Conservation (phyloP, 192 early-diverging fungal species). For the Phycomyces blakesleeanus region DNA sequence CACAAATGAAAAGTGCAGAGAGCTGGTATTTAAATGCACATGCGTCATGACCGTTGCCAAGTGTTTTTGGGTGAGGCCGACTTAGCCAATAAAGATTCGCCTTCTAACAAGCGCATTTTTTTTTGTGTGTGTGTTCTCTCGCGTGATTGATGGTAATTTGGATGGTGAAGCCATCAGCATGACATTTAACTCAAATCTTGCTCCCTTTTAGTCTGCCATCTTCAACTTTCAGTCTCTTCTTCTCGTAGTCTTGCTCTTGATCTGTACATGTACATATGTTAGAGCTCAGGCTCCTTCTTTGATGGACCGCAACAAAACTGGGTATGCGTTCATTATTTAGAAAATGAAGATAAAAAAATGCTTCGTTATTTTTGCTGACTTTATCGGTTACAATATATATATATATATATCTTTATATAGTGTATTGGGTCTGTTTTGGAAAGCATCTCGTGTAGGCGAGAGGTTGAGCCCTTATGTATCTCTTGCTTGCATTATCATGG, state of each 20-base stretch:
- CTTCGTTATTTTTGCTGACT: too few species aligned
- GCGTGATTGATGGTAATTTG: too few species aligned
- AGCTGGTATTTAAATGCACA: not conserved
- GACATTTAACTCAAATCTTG: not conserved
- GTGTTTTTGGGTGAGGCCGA: too few species aligned
- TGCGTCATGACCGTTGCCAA: not conserved
- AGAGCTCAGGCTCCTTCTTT: constrained; percentile 83
- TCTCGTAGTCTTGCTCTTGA: constrained; percentile 85
- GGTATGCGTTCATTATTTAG: constrained; percentile 44
- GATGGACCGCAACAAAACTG: constrained; percentile 86
- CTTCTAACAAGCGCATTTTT: too few species aligned
- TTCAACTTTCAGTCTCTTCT: constrained; percentile 95
- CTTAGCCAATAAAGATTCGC: too few species aligned
- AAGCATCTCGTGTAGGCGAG: constrained; percentile 91
- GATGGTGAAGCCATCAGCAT: too few species aligned
- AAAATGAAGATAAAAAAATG: not conserved
- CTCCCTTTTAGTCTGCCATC: constrained; percentile 79
- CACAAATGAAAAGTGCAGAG: not conserved
- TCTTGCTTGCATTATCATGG: constrained; percentile 86
- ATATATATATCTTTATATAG: too few species aligned
- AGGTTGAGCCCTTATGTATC: constrained; percentile 93
- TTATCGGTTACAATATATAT: too few species aligned
- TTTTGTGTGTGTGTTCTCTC: too few species aligned
- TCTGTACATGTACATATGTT: constrained; percentile 97
- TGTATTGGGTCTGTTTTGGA: constrained; percentile 90